Conservation (phyloP, 768 basidiomycete genomes). For the Fibroporia radiculosa region DNA sequence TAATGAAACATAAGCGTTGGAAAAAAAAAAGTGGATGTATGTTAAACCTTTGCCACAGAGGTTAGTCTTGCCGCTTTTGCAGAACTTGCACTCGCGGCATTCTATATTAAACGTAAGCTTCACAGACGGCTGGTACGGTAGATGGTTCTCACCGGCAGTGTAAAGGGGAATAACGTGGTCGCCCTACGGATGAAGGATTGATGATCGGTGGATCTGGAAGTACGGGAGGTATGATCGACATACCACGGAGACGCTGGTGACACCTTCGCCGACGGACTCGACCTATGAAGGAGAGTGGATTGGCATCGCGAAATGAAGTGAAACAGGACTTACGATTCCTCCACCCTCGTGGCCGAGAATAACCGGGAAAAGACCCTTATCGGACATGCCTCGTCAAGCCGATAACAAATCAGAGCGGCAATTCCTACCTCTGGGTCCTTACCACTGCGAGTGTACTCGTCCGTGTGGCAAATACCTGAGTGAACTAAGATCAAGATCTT, state of each 20-base stretch:
- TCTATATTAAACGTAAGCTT: conserved; percentile 32
- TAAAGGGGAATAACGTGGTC: conserved; percentile 98
- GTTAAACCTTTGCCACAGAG: conserved; percentile 83
- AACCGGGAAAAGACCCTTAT: conserved; percentile 79
- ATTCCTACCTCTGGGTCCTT: conserved; percentile 81
- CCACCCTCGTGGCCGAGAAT: conserved; percentile 96
- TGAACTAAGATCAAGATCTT: neutral
- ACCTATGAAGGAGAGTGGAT: conserved; percentile 42
- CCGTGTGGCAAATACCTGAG: conserved; percentile 91
- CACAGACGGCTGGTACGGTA: neutral
- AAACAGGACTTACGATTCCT: conserved; percentile 58
- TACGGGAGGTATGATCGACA: conserved; percentile 14
- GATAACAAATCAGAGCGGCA: neutral
- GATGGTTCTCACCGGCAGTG: conserved; percentile 60
- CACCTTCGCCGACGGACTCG: conserved; percentile 95
- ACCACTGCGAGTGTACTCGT: conserved; percentile 94
- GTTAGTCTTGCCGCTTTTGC: conserved; percentile 97
- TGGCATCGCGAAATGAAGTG: conserved; percentile 1
- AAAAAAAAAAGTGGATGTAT: neutral
- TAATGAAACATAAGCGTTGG: conserved; percentile 21
- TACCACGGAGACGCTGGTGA: conserved; percentile 65
- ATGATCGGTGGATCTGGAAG: no score
- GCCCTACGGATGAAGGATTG: conserved; percentile 36
- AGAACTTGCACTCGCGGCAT: conserved; percentile 97
- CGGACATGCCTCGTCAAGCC: conserved; percentile 8